These are phyloP conservation scores for Gossypium raimondii DNA, from an alignment of 345 rosid species.

Conservation along the genomic window DNA sequence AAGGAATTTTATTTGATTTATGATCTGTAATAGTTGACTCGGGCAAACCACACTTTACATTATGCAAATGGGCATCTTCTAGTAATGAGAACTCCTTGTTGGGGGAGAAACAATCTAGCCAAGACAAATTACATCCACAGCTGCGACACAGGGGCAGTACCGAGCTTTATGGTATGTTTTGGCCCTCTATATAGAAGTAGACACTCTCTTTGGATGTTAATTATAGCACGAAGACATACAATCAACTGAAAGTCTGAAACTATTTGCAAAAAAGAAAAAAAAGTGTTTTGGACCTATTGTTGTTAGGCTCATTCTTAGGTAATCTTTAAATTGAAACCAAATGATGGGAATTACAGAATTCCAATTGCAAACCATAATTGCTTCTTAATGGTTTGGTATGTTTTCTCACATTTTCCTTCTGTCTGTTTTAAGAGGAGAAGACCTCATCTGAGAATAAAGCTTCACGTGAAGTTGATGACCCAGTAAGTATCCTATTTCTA, in stretches of 20 bases:
- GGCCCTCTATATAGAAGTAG: slow-evolving; percentile 2
- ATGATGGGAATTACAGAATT: not conserved
- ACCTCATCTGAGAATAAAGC: slow-evolving; percentile 19
- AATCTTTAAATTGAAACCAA: not conserved
- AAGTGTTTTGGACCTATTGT: not conserved
- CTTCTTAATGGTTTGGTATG: not conserved
- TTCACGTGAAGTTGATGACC: slow-evolving; percentile 33
- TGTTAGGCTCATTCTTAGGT: not conserved
- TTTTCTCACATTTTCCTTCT: slow-evolving; percentile 15
- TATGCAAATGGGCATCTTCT: slow-evolving; percentile 70
- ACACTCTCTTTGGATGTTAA: not conserved
- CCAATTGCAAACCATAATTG: not conserved
- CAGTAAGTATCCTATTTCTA: slow-evolving; percentile 28
- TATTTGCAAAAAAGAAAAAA: not conserved
- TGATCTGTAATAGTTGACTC: slow-evolving; percentile 38
- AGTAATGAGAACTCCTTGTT: slow-evolving; percentile 24
- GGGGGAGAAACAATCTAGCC: slow-evolving; percentile 27
- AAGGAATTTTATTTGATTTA: slow-evolving; percentile 6
- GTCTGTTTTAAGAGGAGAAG: slow-evolving; percentile 33
- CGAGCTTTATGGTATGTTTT: slow-evolving; percentile 48
- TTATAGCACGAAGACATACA: not conserved
- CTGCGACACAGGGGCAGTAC: slow-evolving; percentile 43
- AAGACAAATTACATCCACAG: slow-evolving; percentile 35
- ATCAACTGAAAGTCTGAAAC: not conserved
- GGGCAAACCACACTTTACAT: slow-evolving; percentile 44